Evolutionary conservation across 371 early-diverging fungal species (phyloP), one percentile per base, ranked within the genome.

Genomic region (Coemansia sp.): DNA sequence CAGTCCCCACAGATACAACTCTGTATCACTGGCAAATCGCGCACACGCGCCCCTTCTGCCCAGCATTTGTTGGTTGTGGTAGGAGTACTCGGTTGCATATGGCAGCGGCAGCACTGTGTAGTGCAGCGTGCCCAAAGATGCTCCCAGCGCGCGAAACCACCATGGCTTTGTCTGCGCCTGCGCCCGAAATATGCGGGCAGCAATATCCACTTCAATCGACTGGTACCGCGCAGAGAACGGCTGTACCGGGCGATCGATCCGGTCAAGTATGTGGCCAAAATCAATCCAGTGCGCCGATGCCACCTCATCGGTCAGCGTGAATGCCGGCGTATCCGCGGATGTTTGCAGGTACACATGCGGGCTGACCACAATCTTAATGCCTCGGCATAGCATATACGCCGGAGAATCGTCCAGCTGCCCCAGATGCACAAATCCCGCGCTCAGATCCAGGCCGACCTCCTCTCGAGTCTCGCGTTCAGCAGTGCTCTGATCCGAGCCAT

Each of bases 1-100:
- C 2, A 78, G 14, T 1, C 78, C 78, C 78, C 78, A 78, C 49
- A 78, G 64, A 49, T 65, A 65, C 63, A 78, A 55, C 57, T 77
- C 77, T 0, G 51, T 49, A n/a, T 59, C 54, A 0, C 65, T 54
- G 2, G 74, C 62, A 39, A 76, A 77, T 38, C 33, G 48, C 34
- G 55, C 4, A 31, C 47, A 34, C 33, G 26, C 12, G 8, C 45
- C n/a, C 20, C 7, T 14, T 12, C 11, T 8, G 42, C 1, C 41
- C 35, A 12, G 12, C 41, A 26, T 8, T 26, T 31, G n/a, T 6
- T 45, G 48, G 20, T 54, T 65, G 52, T 1, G 45, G 42, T 56
- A 30, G 12, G 66, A 48, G 26, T 63, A 12, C 6, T 45, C 50
- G 2, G 20, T 2, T 0, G 55, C 43, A 16, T 57, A 63, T 11